Base-by-base conservation (phyloP, 2,329 filamentous ascomycete species). In the Dactylellina cionopaga region DNA sequence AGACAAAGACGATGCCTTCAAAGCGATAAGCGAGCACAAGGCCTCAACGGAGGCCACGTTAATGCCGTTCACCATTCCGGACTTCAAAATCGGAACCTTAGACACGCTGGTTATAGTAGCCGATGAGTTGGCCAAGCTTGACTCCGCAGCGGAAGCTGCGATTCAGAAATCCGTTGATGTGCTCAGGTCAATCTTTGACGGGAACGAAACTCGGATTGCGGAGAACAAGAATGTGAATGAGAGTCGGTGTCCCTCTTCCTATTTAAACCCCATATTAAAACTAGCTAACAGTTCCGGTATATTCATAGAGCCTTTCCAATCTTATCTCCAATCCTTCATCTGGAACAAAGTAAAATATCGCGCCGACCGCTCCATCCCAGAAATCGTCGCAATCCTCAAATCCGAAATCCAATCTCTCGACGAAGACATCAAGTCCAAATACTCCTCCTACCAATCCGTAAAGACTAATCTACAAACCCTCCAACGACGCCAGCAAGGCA, bases 341-440 rank as follows among this genome's bases (percentile, higher is more conserved):
- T 99, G 95, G 95, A 98, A 98, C 83, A 97, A 95, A 82, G 92
- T 96, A 82, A 95, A 96, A 80, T 99, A 98, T 81, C 89, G 95
- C 78, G 90, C 91, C 74, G 95, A 99, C 81, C 96, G 94, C 80
- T 87, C 94, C 54, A 86, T 99, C 73, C 86, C 88, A 63, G 94
- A 98, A 79, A 85, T 98, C 70, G 90, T 97, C 77, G 90, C 92
- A 80, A 89, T 89, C 39, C 83, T 99, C 68, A 92, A 47, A 58
- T 75, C 95, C 91, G 95, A 98, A 83, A 87, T 96, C 60, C 85
- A 89, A 74, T 95, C 91, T 63, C 92, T 96, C 79, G 95, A 99
- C 83, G 96, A 92, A 80, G 95, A 98, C 80, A 91, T 98, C 81
- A 96, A 96, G 81, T 86, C 87, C 78, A 98, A 98, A 81, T 93